Percentiles rank a stretch among this genome's conserved stretches.
These are phyloP conservation scores for Carex sylvatica DNA, from an alignment of 202 grass and related monocot species.

Conservation along the genomic window DNA sequence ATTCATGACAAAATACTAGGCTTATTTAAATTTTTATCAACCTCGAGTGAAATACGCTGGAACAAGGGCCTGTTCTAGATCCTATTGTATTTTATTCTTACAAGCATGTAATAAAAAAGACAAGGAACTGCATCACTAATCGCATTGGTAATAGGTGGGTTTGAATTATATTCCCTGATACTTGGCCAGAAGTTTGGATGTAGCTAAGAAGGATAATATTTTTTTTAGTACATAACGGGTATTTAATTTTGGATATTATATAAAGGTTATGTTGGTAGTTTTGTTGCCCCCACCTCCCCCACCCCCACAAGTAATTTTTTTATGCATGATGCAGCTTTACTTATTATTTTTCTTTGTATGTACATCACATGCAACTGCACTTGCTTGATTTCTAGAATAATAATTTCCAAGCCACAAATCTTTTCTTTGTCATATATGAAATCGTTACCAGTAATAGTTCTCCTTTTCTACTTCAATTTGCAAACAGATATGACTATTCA, in stretches of 20 bases:
- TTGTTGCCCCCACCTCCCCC: background rate
- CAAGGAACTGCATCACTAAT: background rate
- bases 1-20: background rate
- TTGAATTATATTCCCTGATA: constrained; percentile 5
- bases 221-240: constrained; percentile 1
- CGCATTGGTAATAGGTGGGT: background rate
- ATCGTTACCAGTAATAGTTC: constrained; percentile 25
- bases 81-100: background rate
- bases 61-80: background rate
- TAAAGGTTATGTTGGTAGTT: constrained; percentile 16
- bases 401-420: constrained; percentile 2
- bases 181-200: constrained; percentile 10
- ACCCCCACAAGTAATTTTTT: background rate
- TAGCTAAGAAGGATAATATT: constrained; percentile 13
- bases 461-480: constrained; percentile 33
- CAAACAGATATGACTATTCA: constrained; percentile 87
- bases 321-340: constrained; percentile 15
- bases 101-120: background rate
- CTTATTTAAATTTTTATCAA: background rate
- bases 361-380: constrained; percentile 21
- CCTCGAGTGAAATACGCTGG: background rate
- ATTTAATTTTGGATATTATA: constrained; percentile 9
- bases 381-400: constrained; percentile 24
- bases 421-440: constrained; percentile 18
- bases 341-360: constrained; percentile 6